phyloP scores from a whole-genome alignment of 495 filamentous ascomycete genomes.

The Penicillium lividum region DNA sequence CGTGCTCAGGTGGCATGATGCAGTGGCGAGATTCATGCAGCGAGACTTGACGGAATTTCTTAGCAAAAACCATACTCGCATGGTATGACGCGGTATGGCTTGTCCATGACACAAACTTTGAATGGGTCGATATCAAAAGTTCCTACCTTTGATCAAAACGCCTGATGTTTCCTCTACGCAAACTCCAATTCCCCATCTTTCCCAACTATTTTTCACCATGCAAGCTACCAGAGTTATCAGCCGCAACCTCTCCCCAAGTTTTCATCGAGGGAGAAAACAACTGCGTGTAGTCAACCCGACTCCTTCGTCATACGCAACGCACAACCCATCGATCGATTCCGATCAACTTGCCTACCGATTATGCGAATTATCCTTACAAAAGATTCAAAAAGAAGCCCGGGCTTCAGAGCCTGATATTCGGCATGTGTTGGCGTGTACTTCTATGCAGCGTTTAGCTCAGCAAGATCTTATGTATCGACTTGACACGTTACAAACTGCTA shows the following conservation, averaged over 20 bases:
- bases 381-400: conserved; percentile 29
- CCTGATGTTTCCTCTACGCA: background rate
- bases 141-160: background rate
- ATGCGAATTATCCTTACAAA: conserved; percentile 28
- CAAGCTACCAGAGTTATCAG: conserved; percentile 19
- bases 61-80: background rate
- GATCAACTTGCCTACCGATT: conserved; percentile 29
- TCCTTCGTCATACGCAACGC: conserved; percentile 7
- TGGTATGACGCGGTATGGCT: conserved; percentile 9
- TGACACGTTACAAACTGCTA: conserved; percentile 13
- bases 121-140: background rate
- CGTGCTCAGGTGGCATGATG: conserved; percentile 13
- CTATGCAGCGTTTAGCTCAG: conserved; percentile 27
- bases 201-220: conserved; percentile 7
- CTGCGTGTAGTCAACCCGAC: conserved; percentile 15
- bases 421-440: conserved; percentile 25
- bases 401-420: conserved; percentile 26
- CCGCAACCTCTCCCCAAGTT: conserved; percentile 19
- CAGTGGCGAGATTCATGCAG: conserved; percentile 8
- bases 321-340: conserved; percentile 22
- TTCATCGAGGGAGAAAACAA: conserved; percentile 11
- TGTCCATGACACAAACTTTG: background rate
- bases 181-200: background rate
- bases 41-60: background rate
- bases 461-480: conserved; percentile 25